Evolutionary conservation across 2,329 filamentous ascomycete genomes (phyloP).

Genomic region (Sclerotinia spermophila): DNA sequence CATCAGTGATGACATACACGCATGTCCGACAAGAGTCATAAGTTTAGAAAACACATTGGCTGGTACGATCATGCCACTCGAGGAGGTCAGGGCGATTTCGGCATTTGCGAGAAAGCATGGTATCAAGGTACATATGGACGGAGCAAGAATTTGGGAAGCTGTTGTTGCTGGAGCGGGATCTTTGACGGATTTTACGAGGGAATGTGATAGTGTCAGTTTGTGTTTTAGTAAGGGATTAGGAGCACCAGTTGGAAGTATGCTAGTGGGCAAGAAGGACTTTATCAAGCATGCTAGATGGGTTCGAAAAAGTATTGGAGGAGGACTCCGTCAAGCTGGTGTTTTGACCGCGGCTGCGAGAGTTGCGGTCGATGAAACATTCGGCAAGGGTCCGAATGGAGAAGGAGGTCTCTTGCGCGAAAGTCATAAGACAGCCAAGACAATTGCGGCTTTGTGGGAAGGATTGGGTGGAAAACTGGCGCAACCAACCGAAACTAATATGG

Average conservation of each 20-base stretch:
- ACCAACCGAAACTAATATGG: conserved; percentile 70
- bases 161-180: conserved; percentile 65
- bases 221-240: conserved; percentile 83
- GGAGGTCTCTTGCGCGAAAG: conserved; percentile 58
- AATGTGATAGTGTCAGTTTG: conserved; percentile 71
- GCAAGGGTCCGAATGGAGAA: conserved; percentile 51
- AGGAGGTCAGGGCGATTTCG: conserved; percentile 65
- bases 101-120: conserved; percentile 61
- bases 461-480: conserved; percentile 58
- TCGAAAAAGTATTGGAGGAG: conserved; percentile 77
- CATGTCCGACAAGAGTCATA: conserved; percentile 76
- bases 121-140: conserved; percentile 73
- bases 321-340: conserved; percentile 71
- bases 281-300: conserved; percentile 68
- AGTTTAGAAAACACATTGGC: conserved; percentile 82
- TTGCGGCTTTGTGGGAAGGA: conserved; percentile 58
- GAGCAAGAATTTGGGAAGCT: conserved; percentile 79
- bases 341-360: conserved; percentile 72
- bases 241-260: conserved; percentile 73
- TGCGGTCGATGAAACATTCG: conserved; percentile 76
- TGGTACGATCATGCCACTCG: conserved; percentile 73
- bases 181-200: conserved; percentile 61
- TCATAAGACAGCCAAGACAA: conserved; percentile 59
- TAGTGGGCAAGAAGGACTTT: conserved; percentile 57
- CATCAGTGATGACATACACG: conserved; percentile 67